Evolutionary conservation across 768 basidiomycete genomes (phyloP).

Genomic region (Ephemerocybe angulata): DNA sequence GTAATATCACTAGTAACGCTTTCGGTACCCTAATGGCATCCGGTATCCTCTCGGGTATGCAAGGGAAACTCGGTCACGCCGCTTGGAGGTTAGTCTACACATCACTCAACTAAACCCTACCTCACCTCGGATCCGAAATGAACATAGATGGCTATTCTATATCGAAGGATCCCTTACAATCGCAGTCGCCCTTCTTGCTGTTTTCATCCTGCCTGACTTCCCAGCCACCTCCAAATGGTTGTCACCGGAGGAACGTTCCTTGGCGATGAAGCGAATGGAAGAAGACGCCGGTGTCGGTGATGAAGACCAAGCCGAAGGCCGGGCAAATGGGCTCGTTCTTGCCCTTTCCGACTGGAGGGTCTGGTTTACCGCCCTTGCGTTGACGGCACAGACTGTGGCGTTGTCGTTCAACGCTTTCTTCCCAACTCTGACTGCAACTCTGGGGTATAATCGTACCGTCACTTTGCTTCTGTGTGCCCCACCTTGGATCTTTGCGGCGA

Average conservation of each 20-base stretch:
- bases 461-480: conserved; percentile 77
- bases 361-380: conserved; percentile 72
- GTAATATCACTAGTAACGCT: conserved; percentile 79
- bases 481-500: conserved; percentile 68
- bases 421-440: conserved; percentile 69
- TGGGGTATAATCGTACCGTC: conserved; percentile 64
- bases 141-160: conserved; percentile 69
- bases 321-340: conserved; percentile 47
- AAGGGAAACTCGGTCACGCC: conserved; percentile 67
- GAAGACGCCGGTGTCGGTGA: conserved; percentile 59
- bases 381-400: conserved; percentile 58
- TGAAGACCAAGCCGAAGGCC: conserved; percentile 39
- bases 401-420: conserved; percentile 80
- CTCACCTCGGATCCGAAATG: neutral
- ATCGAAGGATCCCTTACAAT: conserved; percentile 68
- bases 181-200: conserved; percentile 48
- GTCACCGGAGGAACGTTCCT: conserved; percentile 51
- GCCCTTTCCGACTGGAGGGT: conserved; percentile 82
- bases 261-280: conserved; percentile 62
- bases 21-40: conserved; percentile 83
- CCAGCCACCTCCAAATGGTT: conserved; percentile 69
- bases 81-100: conserved; percentile 79
- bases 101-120: neutral
- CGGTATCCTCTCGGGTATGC: conserved; percentile 71
- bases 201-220: conserved; percentile 78